Conservation (phyloP, 2,329 filamentous ascomycete species). For the Colletotrichum graminicola region DNA sequence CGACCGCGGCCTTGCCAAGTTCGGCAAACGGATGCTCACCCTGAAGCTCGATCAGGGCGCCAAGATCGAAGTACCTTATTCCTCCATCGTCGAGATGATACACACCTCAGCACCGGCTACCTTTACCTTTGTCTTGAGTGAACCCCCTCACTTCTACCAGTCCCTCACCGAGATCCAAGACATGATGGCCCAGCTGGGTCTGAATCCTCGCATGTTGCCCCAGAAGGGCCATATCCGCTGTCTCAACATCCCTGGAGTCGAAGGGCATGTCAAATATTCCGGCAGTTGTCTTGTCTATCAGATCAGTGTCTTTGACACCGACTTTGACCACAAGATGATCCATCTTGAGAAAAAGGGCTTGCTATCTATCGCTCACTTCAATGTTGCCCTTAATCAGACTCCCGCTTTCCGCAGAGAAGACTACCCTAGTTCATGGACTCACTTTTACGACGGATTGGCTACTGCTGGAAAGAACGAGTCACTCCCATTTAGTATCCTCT, state of each 20-base stretch:
- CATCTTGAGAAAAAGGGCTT: slow-evolving; percentile 45
- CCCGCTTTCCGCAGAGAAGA: slow-evolving; percentile 23
- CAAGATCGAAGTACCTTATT: slow-evolving; percentile 59
- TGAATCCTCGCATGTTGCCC: not conserved
- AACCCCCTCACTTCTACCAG: slow-evolving; percentile 64
- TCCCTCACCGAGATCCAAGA: not conserved
- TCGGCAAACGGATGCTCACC: slow-evolving; percentile 58
- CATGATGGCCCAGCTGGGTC: not conserved
- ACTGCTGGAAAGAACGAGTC: slow-evolving; percentile 45
- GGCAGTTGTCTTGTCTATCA: slow-evolving; percentile 61
- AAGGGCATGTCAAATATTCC: slow-evolving; percentile 50
- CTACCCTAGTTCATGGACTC: slow-evolving; percentile 47
- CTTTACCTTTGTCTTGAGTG: slow-evolving; percentile 64
- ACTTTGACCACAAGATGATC: slow-evolving; percentile 45
- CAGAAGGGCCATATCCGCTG: slow-evolving; percentile 8
- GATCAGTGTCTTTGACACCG: slow-evolving; percentile 46
- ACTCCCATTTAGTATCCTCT: slow-evolving; percentile 67
- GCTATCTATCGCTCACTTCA: slow-evolving; percentile 42
- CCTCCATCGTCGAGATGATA: slow-evolving; percentile 61
- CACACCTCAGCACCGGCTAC: slow-evolving; percentile 51
- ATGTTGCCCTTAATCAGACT: slow-evolving; percentile 15
- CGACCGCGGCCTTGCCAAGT: slow-evolving; percentile 55
- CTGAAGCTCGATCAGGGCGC: slow-evolving; percentile 48
- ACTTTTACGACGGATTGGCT: slow-evolving; percentile 16
- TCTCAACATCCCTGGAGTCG: slow-evolving; percentile 44